Conservation (phyloP, 148 eudicot species). For the Drosera capensis region DNA sequence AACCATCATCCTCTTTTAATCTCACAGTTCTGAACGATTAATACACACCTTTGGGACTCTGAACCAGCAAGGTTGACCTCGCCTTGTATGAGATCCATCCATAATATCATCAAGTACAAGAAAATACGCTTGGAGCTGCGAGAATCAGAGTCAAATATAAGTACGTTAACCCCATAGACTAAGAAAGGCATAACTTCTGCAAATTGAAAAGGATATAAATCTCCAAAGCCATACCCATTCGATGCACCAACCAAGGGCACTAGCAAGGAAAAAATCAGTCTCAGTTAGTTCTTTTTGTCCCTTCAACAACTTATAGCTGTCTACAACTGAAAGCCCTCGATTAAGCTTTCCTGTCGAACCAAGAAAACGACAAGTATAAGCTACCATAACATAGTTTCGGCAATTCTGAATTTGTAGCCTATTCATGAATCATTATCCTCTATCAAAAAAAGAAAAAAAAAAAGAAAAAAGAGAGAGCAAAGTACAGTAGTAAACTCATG, state of each 20-base stretch:
- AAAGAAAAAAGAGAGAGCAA: neutral
- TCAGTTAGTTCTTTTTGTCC: conserved; percentile 17
- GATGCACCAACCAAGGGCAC: conserved; percentile 48
- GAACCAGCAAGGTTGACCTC: conserved; percentile 69
- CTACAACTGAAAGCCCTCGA: conserved; percentile 36
- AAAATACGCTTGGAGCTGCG: conserved; percentile 60
- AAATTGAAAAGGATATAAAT: neutral
- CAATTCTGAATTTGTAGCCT: neutral
- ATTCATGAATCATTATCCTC: neutral
- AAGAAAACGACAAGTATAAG: neutral
- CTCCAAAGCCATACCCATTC: conserved; percentile 18
- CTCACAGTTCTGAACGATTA: too few relatives aligned
- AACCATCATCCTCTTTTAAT: too few relatives aligned
- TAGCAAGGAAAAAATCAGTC: conserved; percentile 21
- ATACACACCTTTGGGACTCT: too few relatives aligned
- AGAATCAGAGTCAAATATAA: neutral
- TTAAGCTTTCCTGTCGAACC: conserved; percentile 36
- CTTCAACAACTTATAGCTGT: conserved; percentile 29
- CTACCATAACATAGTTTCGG: neutral
- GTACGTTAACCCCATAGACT: neutral
- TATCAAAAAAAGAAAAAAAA: neutral
- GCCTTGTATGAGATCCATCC: conserved; percentile 60
- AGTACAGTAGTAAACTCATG: neutral
- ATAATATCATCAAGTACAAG: conserved; percentile 63
- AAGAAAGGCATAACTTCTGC: neutral